Evolutionary conservation across 2,329 filamentous ascomycete species (phyloP), one percentile per base, ranked within the genome.

Genomic region (Hyphodiscus sp.): DNA sequence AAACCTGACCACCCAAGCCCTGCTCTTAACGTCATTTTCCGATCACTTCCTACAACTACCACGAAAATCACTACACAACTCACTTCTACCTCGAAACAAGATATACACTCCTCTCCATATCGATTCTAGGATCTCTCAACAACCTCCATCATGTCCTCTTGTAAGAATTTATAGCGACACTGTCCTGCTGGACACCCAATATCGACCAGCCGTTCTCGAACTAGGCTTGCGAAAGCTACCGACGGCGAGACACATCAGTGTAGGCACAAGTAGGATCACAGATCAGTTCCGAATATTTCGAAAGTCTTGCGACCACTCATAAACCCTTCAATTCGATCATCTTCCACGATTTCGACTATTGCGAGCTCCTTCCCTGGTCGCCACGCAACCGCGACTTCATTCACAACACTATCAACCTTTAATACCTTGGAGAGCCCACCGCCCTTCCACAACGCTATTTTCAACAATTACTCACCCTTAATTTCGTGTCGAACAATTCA

Each of bases 181-280:
- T 63, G 73, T 76, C 73, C 73, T 66, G 69, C 73, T 73, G 73
- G 73, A 75, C 73, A 69, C 69, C 61, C 33, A 6, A 6, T 38
- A 64, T 58, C 54, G 41, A 52, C 55, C 53, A 45, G 57, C 55
- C 51, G 55, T 58, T 60, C 61, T 57, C 48, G 51, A 58, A 50
- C 52, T 52, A 50, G 51, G 46, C 50, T 48, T 43, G 41, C 33
- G 50, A 52, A 57, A 53, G 48, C 45, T 46, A 47, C 58, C 45
- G 47, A 58, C 51, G 8, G 23, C 23, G 23, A 26, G 23, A 26
- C 16, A 41, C 10, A 41, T 50, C 20, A 44, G 58, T 45, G 23
- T 51, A 33, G 46, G 46, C 38, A 29, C 41, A 49, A 38, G 30
- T 50, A 46, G 41, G 49, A 49, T 52, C 19, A 29, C 47, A n/a